Evolutionary conservation across 371 early-diverging fungal genomes (phyloP).

Genomic region (Mucor mucedo): DNA sequence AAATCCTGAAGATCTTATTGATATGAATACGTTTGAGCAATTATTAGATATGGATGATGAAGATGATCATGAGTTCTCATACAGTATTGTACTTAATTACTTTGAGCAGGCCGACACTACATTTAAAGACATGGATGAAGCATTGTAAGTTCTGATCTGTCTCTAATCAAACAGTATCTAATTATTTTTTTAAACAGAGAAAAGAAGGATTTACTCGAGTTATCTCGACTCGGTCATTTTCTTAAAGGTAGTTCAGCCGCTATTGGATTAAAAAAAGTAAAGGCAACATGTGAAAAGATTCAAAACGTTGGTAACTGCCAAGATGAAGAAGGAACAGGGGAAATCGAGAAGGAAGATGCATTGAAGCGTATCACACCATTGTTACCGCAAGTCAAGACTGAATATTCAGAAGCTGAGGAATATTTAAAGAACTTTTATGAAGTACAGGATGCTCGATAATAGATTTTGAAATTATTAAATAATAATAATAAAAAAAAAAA

Average conservation of each 20-base stretch:
- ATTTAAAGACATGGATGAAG: conserved; percentile 67
- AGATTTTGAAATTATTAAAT: background rate
- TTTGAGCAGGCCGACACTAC: conserved; percentile 79
- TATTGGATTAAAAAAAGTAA: conserved; percentile 84
- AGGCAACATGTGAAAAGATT: conserved; percentile 83
- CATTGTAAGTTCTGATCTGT: conserved; percentile 61
- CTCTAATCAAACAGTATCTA: background rate
- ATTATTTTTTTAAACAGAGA: conserved; percentile 39
- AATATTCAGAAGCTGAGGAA: conserved; percentile 77
- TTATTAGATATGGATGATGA: conserved; percentile 85
- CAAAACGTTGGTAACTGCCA: conserved; percentile 83
- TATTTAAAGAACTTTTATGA: conserved; percentile 79
- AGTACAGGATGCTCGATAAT: conserved; percentile 49
- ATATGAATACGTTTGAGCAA: conserved; percentile 77
- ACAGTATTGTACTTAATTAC: conserved; percentile 72
- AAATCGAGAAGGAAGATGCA: conserved; percentile 66
- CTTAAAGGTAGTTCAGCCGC: conserved; percentile 92
- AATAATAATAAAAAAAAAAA: background rate
- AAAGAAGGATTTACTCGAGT: conserved; percentile 67
- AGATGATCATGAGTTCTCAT: conserved; percentile 77
- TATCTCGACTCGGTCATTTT: conserved; percentile 88
- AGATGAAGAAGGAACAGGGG: conserved; percentile 64
- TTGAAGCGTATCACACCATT: conserved; percentile 63
- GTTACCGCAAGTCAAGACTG: conserved; percentile 66
- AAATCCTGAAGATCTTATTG: conserved; percentile 66